phyloP scores from a whole-genome alignment of 2,329 filamentous ascomycete species.

The Neophaeococcomyces aloes region DNA sequence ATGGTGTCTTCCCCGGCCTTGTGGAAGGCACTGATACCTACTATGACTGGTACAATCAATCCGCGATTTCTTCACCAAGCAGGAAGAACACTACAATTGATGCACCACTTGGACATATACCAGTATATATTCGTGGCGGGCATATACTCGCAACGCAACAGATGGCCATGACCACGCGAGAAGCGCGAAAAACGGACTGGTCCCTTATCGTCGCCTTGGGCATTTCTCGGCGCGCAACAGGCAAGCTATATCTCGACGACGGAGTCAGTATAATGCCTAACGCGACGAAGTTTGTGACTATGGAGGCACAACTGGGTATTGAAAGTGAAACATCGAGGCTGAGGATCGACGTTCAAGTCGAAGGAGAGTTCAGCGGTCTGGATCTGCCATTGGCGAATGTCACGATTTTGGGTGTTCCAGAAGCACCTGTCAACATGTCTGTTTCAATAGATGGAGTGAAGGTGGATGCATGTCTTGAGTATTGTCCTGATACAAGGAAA shows the following conservation, averaged over 20 bases:
- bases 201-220: slow-evolving; percentile 54
- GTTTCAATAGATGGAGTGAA: slow-evolving; percentile 44
- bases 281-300: slow-evolving; percentile 43
- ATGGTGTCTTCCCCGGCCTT: slow-evolving; percentile 60
- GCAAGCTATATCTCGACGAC: slow-evolving; percentile 62
- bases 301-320: slow-evolving; percentile 27
- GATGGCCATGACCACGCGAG: slow-evolving; percentile 55
- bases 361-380: slow-evolving; percentile 45
- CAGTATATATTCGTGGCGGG: slow-evolving; percentile 60
- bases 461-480: slow-evolving; percentile 32
- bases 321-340: slow-evolving; percentile 33
- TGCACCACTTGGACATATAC: slow-evolving; percentile 58
- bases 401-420: slow-evolving; percentile 49
- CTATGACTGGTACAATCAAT: slow-evolving; percentile 73
- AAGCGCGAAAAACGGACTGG: slow-evolving; percentile 55
- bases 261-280: slow-evolving; percentile 55
- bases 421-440: slow-evolving; percentile 25
- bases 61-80: slow-evolving; percentile 41
- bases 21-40: slow-evolving; percentile 44
- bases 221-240: slow-evolving; percentile 44
- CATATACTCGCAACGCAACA: slow-evolving; percentile 57
- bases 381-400: slow-evolving; percentile 50
- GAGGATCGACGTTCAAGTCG: slow-evolving; percentile 22
- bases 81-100: slow-evolving; percentile 46
- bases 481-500: slow-evolving; percentile 38